Base-by-base conservation (phyloP, 768 basidiomycete genomes). In the Pisolithus albus region DNA sequence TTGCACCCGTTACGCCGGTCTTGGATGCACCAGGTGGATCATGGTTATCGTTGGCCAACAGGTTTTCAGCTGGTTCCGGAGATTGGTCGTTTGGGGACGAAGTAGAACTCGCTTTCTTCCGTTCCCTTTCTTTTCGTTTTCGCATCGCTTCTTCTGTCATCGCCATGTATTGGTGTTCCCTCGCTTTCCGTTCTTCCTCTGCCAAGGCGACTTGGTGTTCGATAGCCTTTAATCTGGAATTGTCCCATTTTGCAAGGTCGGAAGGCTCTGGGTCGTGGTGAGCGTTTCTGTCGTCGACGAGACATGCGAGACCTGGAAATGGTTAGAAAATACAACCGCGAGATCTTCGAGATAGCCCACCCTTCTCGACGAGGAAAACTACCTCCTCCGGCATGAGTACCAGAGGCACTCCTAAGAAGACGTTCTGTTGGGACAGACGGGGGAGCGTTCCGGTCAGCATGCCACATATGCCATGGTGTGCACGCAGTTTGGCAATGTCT, bases 361-460 rank as follows among this genome's bases (percentile, higher is more conserved):
- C 81, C 54, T 88, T 87, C 57, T 86, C 78, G 13, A 97, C 80
- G 6, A 98, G 81, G 30, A 94, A 75, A 10, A 89, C 90, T 8
- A 85, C 91, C 64, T 98, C 96, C 67, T 99, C 96, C 0, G 92
- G 90, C 69, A 90, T 80, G 2, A 98, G 73, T 7, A 89, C 72
- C 6, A 96, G 73, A 1, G 96, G 96, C n/a, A 92, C 71, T 7
- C 96, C 96, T 32, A 99, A 75, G 64, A 99, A 99, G 2, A 88
- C 81, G 72, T 99, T 99, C 69, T 99, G 96, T 61, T 97, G 94
- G 1, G 92, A 84, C 1, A 98, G 76, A 63, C 93, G 92, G 2
- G 96, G 94, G 13, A 99, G 80, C 1, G 96, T 98, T 0, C 96
- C 96, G 0, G 82, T 78, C 41, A 97, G 70, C 41, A 92, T 74